Evolutionary conservation across 768 basidiomycete species (phyloP), one percentile per base, ranked within the genome.

Genomic region (Omphalotus guepiniiformis): DNA sequence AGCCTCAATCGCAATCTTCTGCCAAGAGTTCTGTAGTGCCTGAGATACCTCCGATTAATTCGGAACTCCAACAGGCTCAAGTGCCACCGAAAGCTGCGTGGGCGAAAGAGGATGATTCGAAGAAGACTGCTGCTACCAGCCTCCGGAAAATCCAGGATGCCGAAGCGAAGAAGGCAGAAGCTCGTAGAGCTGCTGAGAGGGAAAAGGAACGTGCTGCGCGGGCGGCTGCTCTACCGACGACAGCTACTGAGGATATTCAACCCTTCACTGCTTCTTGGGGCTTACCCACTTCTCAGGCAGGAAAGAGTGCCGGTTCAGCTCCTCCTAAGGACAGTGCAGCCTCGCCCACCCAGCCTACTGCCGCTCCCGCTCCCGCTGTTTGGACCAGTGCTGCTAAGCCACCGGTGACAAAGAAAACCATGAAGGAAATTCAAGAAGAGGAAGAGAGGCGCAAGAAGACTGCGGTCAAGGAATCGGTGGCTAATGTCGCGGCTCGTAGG

Each of bases 381-480:
- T 45, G 34, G 91, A 86, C 83, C 8, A 81, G 75, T 56, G 68
- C 77, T 13, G 67, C 66, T 21, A 83, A 82, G 59, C 64, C 75
- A 6, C 68, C 69, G 8, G 61, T 71, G 2, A 62, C 76, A 6
- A 94, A 92, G 74, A 96, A 93, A 75, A 89, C 90, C 2, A 85
- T 99, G 85, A 97, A 95, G 72, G 93, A 99, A 71, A 99, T 99
- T 32, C 91, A 95, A 60, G 95, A 98, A 65, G 96, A 99, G 58
- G 96, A 99, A 60, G 92, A 95, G 65, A 79, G 72, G 53, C 78
- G 86, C 52, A 93, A 92, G 73, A 88, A 83, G 65, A 56, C 68
- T 23, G 73, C 73, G 1, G 66, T 70, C 6, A 85, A 83, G 63
- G 82, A 88, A 53, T 80, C 74, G 44, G 71, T 72, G 45, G 75